Percentiles rank a stretch among this genome's conserved stretches.
phyloP scores from a whole-genome alignment of 1,139 yeast species.

The Diutina scorzettiae region DNA sequence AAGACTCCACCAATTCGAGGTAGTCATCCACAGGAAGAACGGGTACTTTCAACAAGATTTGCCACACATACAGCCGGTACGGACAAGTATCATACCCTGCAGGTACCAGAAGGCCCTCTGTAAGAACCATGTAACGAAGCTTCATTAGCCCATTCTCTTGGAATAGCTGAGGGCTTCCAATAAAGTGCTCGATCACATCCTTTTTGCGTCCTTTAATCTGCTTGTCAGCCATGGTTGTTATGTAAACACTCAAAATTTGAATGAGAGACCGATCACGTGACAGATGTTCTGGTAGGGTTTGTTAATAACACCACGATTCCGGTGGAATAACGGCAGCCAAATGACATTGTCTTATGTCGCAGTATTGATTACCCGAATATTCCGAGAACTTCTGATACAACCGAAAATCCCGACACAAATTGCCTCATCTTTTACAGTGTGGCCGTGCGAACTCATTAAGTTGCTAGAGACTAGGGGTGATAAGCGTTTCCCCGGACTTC shows the following conservation, averaged over 20 bases:
- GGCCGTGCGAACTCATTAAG: too few relatives aligned
- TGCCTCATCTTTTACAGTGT: too few relatives aligned
- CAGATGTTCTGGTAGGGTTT: too few relatives aligned
- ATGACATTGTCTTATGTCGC: too few relatives aligned
- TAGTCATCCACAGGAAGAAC: conserved; percentile 47
- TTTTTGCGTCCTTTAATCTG: conserved; percentile 14
- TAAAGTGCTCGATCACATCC: conserved; percentile 55
- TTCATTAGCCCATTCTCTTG: conserved; percentile 66
- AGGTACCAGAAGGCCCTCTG: conserved; percentile 59
- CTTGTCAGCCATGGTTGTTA: not conserved
- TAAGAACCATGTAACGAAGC: conserved; percentile 62
- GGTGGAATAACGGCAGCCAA: too few relatives aligned
- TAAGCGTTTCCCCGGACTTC: too few relatives aligned
- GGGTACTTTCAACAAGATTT: conserved; percentile 56
- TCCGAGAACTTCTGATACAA: too few relatives aligned
- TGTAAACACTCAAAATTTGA: not conserved
- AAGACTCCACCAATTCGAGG: conserved; percentile 37
- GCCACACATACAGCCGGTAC: conserved; percentile 72
- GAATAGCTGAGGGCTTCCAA: conserved; percentile 49
- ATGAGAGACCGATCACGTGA: too few relatives aligned
- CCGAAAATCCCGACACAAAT: too few relatives aligned
- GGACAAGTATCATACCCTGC: conserved; percentile 44
- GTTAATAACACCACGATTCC: too few relatives aligned
- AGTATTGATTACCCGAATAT: too few relatives aligned
- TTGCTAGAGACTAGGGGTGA: too few relatives aligned